These are phyloP conservation scores for Zelonia costaricensis DNA, from an alignment of 208 protist species.

Conservation along the genomic window DNA sequence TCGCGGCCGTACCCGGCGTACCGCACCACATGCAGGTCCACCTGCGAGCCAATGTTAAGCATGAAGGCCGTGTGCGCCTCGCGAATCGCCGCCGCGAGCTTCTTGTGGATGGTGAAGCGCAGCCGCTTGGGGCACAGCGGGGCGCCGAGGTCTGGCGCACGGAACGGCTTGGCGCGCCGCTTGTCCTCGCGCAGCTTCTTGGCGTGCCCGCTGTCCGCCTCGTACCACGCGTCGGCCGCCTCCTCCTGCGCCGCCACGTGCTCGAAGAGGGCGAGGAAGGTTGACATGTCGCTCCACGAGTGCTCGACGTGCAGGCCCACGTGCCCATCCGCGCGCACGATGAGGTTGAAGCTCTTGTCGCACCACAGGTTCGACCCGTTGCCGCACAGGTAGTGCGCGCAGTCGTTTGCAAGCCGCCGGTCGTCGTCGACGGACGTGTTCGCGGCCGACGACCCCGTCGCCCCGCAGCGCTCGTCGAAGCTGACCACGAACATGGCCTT, in stretches of 20 bases:
- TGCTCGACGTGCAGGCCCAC: conserved; percentile 80
- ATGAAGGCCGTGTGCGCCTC: conserved; percentile 43
- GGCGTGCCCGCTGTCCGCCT: conserved; percentile 39
- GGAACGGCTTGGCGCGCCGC: conserved; percentile 13
- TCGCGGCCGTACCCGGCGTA: conserved; percentile 52
- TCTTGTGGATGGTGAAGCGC: conserved; percentile 65
- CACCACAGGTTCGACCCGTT: conserved; percentile 75
- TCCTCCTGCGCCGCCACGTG: conserved; percentile 56
- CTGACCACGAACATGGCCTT: conserved; percentile 79
- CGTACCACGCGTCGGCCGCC: conserved; percentile 42
- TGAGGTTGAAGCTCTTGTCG: conserved; percentile 85
- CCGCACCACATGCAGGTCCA: conserved; percentile 60
- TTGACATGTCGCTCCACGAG: conserved; percentile 78
- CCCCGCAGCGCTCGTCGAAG: conserved; percentile 58
- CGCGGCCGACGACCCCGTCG: conserved; percentile 4
- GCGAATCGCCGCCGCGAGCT: conserved; percentile 41
- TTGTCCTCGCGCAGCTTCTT: conserved; percentile 41
- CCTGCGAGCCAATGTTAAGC: conserved; percentile 39
- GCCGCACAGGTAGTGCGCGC: conserved; percentile 60
- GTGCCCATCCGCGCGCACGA: conserved; percentile 52
- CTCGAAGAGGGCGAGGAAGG: conserved; percentile 60
- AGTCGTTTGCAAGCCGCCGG: conserved; percentile 32
- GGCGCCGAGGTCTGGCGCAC: conserved; percentile 15
- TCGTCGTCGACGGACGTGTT: conserved; percentile 10
- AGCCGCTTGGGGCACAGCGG: conserved; percentile 48